Base-by-base conservation (phyloP, 495 filamentous ascomycete genomes). In the Penicillium antarcticum region DNA sequence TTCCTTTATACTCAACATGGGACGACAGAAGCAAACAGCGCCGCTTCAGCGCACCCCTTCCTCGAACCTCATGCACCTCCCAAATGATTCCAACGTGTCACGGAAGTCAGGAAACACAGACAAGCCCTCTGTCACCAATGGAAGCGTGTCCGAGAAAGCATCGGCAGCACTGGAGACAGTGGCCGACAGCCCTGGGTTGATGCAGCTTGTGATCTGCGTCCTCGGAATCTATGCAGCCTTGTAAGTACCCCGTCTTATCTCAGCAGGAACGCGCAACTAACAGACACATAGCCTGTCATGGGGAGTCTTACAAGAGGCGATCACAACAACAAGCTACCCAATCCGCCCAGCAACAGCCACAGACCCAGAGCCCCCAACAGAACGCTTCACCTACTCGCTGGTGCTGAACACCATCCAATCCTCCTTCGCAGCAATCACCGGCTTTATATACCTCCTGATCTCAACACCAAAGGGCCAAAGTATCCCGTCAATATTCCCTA, bases 401-500 rank as follows among this genome's bases (percentile, higher is more conserved):
- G 92, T 97, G 67, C 81, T 98, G 48, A 95, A 97, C 70, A 96
- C 95, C 6, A 85, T 97, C 59, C 94, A 98, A 72, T 96, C 94
- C 42, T 77, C 85, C 55, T 94, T 96, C 69, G 95, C 92, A 14
- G 87, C 86, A 8, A 67, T 87, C 14, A 86, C 83, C 3, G 95
- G 94, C 52, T 86, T 86, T 62, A 45, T 86, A 45, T 98, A 97
- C 77, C 88, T 95, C 42, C 74, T 77, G 55, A 69, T 80, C 57
- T 85, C 84, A 19, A 86, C 85, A 2, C 82, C 85, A 2, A 68
- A 73, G 17, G 62, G 78, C 14, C 72, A 71, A 42, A 70, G 68
- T 16, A 69, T 87, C 3, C 79, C 86, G 8, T 66, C 76, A 2
- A 79, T 96, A 60, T 91, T 97, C 68, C 94, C 94, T 3, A 84